A percentile compares a stretch with the other conserved stretches of the same genome.
phyloP scores from a whole-genome alignment of 2,329 filamentous ascomycete species.

The Fusarium anguioides region DNA sequence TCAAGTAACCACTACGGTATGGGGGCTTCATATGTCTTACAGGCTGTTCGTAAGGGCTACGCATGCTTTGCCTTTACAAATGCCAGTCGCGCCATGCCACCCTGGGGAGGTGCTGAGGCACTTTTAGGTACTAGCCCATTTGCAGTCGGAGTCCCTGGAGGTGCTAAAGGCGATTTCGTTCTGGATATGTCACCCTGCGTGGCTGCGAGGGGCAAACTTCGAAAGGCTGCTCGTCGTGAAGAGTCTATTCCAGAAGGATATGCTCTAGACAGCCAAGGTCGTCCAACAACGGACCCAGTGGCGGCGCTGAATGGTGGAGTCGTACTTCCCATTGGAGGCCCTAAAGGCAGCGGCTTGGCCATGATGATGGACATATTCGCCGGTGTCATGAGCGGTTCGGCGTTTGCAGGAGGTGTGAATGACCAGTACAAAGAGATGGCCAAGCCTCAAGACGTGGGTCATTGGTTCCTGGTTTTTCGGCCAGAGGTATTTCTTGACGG shows the following conservation, averaged over 20 bases:
- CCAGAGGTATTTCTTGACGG: no score
- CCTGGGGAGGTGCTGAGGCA: conserved; percentile 24
- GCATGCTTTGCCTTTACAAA: conserved; percentile 26
- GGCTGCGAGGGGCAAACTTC: conserved; percentile 23
- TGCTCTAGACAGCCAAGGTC: conserved; percentile 18
- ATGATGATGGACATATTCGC: conserved; percentile 30
- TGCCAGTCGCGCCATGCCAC: conserved; percentile 24
- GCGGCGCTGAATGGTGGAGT: conserved; percentile 16
- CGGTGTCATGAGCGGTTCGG: conserved; percentile 19
- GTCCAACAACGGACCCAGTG: conserved; percentile 16
- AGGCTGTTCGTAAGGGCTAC: conserved; percentile 16
- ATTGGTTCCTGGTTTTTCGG: not conserved
- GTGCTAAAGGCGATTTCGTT: conserved; percentile 17
- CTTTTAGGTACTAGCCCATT: conserved; percentile 20
- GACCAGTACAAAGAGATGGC: conserved; percentile 22
- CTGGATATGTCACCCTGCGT: conserved; percentile 25
- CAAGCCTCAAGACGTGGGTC: conserved; percentile 19
- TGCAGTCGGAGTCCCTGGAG: conserved; percentile 17
- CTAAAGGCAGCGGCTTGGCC: conserved; percentile 19
- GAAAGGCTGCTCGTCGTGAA: conserved; percentile 13
- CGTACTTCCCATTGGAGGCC: conserved; percentile 19
- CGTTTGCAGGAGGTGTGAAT: conserved; percentile 18
- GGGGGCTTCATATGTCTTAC: conserved; percentile 21
- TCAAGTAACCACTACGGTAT: conserved; percentile 28
- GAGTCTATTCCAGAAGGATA: conserved; percentile 21